These are phyloP conservation scores for Kurtzmaniella cleridarum DNA, from an alignment of 805 yeast species.

Conservation along the genomic window DNA sequence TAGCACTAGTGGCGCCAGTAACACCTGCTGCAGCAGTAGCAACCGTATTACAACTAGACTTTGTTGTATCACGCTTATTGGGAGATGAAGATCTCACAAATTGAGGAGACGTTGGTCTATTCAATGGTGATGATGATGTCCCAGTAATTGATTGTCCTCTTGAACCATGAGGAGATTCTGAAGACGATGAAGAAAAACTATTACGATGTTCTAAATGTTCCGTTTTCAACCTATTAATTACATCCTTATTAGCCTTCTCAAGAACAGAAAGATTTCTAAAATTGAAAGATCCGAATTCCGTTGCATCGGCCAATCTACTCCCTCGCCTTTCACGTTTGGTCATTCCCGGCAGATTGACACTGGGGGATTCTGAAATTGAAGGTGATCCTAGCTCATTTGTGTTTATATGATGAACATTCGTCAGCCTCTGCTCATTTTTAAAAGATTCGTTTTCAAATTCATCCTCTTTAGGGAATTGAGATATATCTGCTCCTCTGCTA, in stretches of 20 bases:
- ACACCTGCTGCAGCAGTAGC: constrained; percentile 26
- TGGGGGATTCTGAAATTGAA: constrained; percentile 12
- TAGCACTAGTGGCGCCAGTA: constrained; percentile 12
- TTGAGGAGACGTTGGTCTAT: constrained; percentile 43
- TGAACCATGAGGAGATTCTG: constrained; percentile 37
- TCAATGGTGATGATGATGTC: constrained; percentile 30
- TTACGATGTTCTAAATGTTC: constrained; percentile 68
- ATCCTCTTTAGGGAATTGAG: constrained; percentile 51
- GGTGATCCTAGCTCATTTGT: constrained; percentile 16
- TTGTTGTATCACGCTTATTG: constrained; percentile 9
- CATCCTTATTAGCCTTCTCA: constrained; percentile 91
- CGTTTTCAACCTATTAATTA: constrained; percentile 75
- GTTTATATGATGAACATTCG: neutral
- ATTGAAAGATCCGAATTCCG: constrained; percentile 88
- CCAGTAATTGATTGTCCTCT: constrained; percentile 29
- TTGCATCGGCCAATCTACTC: constrained; percentile 63
- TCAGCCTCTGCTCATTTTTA: constrained; percentile 8
- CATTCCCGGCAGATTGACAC: constrained; percentile 3
- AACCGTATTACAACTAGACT: neutral
- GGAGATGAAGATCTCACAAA: constrained; percentile 22
- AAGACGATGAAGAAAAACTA: constrained; percentile 45
- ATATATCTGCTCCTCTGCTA: constrained; percentile 75
- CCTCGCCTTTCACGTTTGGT: constrained; percentile 64
- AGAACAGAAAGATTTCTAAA: constrained; percentile 85
- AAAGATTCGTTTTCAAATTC: constrained; percentile 17